Conservation (phyloP, 371 early-diverging fungal species). For the Mortierella sp. region DNA sequence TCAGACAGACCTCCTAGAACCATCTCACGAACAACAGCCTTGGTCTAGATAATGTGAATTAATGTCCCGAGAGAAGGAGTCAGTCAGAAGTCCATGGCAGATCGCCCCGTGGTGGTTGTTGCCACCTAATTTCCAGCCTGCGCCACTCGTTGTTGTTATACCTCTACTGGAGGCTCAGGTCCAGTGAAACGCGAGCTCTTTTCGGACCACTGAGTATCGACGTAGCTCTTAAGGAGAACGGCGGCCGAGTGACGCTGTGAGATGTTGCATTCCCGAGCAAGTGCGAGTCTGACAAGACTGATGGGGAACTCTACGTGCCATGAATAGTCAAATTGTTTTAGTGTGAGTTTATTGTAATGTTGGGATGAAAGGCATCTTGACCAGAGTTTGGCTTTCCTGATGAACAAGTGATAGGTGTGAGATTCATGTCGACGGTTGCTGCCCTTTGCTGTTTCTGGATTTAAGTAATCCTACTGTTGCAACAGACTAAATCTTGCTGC, state of each 20-base stretch:
- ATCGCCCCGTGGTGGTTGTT: neutral
- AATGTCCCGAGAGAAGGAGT: neutral
- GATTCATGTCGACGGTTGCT: neutral
- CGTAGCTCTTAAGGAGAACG: constrained; percentile 81
- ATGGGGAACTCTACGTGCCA: constrained; percentile 68
- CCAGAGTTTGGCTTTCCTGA: neutral
- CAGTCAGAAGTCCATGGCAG: neutral
- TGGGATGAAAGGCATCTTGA: neutral
- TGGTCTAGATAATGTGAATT: constrained; percentile 29
- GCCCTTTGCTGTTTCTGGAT: neutral
- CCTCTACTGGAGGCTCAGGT: constrained; percentile 52
- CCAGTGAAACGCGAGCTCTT: constrained; percentile 70
- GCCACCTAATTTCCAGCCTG: constrained; percentile 14
- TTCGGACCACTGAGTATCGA: constrained; percentile 85
- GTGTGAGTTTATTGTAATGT: neutral
- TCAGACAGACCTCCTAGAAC: constrained; percentile 58
- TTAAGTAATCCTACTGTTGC: neutral
- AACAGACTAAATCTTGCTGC: too few species aligned
- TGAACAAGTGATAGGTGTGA: neutral
- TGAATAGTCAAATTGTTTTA: neutral
- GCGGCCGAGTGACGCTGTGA: constrained; percentile 88
- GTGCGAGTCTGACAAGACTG: constrained; percentile 76
- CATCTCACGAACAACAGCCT: constrained; percentile 53
- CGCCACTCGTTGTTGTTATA: neutral
- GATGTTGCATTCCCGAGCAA: constrained; percentile 73